Evolutionary conservation across 208 protist genomes (phyloP), one percentile per base, ranked within the genome.

Genomic region (Crithidia fasciculata): DNA sequence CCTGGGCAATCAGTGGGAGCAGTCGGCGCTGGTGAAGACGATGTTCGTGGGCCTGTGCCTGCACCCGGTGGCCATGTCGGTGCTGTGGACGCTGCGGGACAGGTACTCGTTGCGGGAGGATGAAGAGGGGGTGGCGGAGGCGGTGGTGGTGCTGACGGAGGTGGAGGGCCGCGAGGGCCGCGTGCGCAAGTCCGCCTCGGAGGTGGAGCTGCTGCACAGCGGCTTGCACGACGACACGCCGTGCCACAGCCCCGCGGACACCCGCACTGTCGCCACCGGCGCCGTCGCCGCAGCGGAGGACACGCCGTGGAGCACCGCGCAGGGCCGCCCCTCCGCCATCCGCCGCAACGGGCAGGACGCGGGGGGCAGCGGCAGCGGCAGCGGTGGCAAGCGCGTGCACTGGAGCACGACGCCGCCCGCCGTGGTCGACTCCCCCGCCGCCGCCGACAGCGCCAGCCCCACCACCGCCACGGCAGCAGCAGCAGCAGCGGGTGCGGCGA

Each of bases 1-100:
- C 16, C 28, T 88, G 2, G 83, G 83, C 54, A 86, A 91, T 66
- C 18, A 87, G 18, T 88, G 86, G 83, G 61, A 74, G 44, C 28
- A 70, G 50, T 52, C 15, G 10, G 80, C 63, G 40, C 52, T 91
- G 66, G 36, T 69, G 53, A 69, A 53, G 40, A 66, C 79, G 10
- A 81, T 91, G 62, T 78, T 64, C 50, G 67, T 74, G 1, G 86
- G 83, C 47, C 16, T 75, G 57, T 44, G 16, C 19, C 59, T 70
- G 18, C 67, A 76, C 54, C 80, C 59, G 10, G 59, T 76, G 4
- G 76, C 66, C 45, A 61, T 85, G 45, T 8, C 50, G 18, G 52
- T 64, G 41, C 64, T 84, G 56, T 81, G 66, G 52, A 69, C 43
- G 43, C 54, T 81, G 70, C 60, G 60, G 0, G 76, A 81, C 62